A percentile compares a stretch with the other conserved stretches of the same genome.
Conservation (phyloP, 176 grass and related monocot genomes). For the Miscanthus lutarioriparius region DNA sequence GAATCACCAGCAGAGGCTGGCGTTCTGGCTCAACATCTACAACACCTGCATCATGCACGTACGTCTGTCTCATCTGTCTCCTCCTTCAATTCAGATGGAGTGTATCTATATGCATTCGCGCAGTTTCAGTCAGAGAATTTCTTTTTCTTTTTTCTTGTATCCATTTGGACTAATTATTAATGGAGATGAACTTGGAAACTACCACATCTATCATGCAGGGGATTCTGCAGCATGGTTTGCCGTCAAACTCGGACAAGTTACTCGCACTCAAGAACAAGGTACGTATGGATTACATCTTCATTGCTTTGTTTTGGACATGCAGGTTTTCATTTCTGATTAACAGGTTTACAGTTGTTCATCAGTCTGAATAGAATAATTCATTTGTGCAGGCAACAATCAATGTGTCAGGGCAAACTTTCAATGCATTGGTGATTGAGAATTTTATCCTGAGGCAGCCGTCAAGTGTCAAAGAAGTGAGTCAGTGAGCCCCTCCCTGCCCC, state of each 20-base stretch:
- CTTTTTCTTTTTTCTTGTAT: too few species aligned
- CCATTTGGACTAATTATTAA: too few species aligned
- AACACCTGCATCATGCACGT: conserved; percentile 98
- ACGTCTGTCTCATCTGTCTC: too few species aligned
- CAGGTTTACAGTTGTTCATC: background rate
- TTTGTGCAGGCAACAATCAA: conserved; percentile 53
- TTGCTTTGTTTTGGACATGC: too few species aligned
- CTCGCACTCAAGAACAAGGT: conserved; percentile 66
- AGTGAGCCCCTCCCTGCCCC: too few species aligned
- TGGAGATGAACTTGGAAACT: too few species aligned
- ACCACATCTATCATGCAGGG: conserved; percentile 36
- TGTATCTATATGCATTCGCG: too few species aligned
- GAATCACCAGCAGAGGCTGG: conserved; percentile 71
- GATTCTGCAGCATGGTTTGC: conserved; percentile 77
- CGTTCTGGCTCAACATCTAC: conserved; percentile 92
- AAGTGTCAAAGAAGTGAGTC: conserved; percentile 59
- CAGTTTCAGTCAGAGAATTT: too few species aligned
- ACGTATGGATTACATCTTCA: too few species aligned
- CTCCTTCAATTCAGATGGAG: too few species aligned
- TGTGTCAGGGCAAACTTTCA: conserved; percentile 75
- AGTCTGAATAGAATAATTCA: background rate
- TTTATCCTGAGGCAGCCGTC: conserved; percentile 70
- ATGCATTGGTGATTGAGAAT: conserved; percentile 68
- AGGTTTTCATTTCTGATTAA: too few species aligned
- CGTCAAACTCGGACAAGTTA: conserved; percentile 71